Evolutionary conservation across 495 filamentous ascomycete genomes (phyloP), one percentile per base, ranked within the genome.

Genomic region (Lichina pygmaea): DNA sequence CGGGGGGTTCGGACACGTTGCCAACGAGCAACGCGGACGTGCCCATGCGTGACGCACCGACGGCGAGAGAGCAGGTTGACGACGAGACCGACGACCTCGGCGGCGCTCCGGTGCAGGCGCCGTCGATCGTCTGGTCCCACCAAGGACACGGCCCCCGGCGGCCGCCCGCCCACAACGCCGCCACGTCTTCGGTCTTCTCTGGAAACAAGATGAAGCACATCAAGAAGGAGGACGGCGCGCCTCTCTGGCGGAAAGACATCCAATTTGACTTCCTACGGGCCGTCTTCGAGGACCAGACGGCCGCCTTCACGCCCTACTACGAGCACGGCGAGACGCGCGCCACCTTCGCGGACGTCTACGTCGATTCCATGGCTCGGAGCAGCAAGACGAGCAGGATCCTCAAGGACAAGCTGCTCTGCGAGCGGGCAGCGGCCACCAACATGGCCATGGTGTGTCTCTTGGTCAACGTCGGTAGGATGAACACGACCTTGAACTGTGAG

Each of bases 401-500:
- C 44, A 81, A 91, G 56, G 89, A 97, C 53, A 97, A 97, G 66
- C 70, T 97, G 51, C 73, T 93, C 53, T 86, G 73, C 53, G 89
- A 95, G 57, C 78, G 82, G 52, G 73, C 79, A 46, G 84, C 83
- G 40, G 89, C 91, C 32, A 79, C 92, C 57, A 83, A 80, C 55
- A 97, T 97, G 91, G 89, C 89, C 8, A 97, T 97, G 89, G 84
- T 97, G 48, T 97, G 89, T 64, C 62, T 97, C 54, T 63, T 97
- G 55, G 89, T 97, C 54, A 97, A 97, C 57, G 77, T 97, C 50
- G 89, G 89, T 40, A 70, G 89, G 48, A 97, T 97, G 91, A 97
- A 97, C 60, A 97, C 89, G 12, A 97, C 89, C 0, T 64, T 97
- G 17, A 97, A 97, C 58, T 97, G 86, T 94, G 66, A 51, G 71